Conservation (phyloP, 2,329 filamentous ascomycete genomes). For the Alternaria brassicicola region DNA sequence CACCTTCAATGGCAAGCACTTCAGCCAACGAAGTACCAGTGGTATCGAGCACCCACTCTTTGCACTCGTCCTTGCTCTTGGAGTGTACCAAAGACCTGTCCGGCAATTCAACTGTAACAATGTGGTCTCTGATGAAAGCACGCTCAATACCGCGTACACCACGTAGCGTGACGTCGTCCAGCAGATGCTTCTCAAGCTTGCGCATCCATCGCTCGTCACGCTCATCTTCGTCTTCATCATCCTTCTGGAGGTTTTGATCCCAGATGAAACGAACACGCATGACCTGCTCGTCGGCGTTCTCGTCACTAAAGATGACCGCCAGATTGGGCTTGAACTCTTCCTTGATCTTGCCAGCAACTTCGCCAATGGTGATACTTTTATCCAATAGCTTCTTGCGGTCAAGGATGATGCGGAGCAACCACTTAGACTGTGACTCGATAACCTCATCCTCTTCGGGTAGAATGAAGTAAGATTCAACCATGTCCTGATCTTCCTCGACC, state of each 20-base stretch:
- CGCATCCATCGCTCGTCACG: constrained; percentile 75
- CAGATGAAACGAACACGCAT: constrained; percentile 87
- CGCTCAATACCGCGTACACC: constrained; percentile 88
- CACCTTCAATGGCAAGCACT: constrained; percentile 84
- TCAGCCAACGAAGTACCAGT: constrained; percentile 85
- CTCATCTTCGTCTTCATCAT: constrained; percentile 82
- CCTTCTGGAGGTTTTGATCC: constrained; percentile 61
- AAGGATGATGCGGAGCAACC: constrained; percentile 91
- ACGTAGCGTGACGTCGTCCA: constrained; percentile 88
- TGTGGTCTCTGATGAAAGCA: constrained; percentile 78
- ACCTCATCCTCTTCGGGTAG: constrained; percentile 78
- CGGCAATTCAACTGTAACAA: constrained; percentile 62
- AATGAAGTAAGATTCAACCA: constrained; percentile 96
- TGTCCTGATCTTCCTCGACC: constrained; percentile 86
- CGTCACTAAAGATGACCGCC: constrained; percentile 94
- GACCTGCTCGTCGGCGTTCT: constrained; percentile 94
- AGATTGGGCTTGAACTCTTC: constrained; percentile 77
- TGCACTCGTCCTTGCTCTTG: constrained; percentile 76
- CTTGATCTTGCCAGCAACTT: constrained; percentile 89
- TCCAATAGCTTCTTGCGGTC: constrained; percentile 94
- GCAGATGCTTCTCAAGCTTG: constrained; percentile 84
- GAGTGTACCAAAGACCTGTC: constrained; percentile 76
- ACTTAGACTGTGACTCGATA: constrained; percentile 76
- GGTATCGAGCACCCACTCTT: constrained; percentile 96
- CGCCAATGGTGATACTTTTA: constrained; percentile 88